Conservation (phyloP, 1,284 basidiomycete genomes). For the Polyporus tsugae region DNA sequence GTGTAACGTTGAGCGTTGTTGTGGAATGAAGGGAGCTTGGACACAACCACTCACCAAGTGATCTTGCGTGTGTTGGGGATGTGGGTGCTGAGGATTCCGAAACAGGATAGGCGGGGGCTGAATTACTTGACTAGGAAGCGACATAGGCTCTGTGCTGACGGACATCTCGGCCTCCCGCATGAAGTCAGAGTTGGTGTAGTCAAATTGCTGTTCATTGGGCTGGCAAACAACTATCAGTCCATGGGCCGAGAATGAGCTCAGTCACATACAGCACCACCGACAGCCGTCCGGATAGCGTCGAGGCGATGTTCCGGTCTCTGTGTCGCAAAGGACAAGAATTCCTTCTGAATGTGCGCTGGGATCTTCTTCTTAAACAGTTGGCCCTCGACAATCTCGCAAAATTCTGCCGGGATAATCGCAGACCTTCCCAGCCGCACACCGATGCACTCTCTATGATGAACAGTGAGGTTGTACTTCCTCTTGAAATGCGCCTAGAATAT, state of each 20-base stretch:
- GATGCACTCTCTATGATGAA: background rate
- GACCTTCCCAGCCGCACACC: constrained; percentile 19
- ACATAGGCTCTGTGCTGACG: constrained; percentile 36
- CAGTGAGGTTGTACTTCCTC: constrained; percentile 14
- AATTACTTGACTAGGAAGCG: background rate
- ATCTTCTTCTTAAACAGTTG: constrained; percentile 55
- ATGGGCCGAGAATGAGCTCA: too few species aligned
- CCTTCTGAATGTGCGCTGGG: constrained; percentile 41
- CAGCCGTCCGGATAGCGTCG: background rate
- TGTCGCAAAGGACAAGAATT: constrained; percentile 16
- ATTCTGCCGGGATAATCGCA: constrained; percentile 52
- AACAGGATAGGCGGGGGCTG: background rate
- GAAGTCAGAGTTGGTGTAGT: constrained; percentile 45
- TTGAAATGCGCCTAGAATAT: constrained; percentile 16
- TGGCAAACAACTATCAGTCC: background rate
- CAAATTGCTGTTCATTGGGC: constrained; percentile 32
- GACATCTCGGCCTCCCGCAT: constrained; percentile 44
- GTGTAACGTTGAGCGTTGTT: constrained; percentile 7
- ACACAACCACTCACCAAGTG: background rate
- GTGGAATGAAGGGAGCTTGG: background rate
- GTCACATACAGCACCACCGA: constrained; percentile 10
- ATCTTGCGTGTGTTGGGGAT: background rate
- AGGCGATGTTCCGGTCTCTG: constrained; percentile 14
- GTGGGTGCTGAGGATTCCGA: background rate
- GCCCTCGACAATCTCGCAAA: constrained; percentile 50